phyloP scores from a whole-genome alignment of 176 grass and related monocot genomes.

The Aegilops speltoides region DNA sequence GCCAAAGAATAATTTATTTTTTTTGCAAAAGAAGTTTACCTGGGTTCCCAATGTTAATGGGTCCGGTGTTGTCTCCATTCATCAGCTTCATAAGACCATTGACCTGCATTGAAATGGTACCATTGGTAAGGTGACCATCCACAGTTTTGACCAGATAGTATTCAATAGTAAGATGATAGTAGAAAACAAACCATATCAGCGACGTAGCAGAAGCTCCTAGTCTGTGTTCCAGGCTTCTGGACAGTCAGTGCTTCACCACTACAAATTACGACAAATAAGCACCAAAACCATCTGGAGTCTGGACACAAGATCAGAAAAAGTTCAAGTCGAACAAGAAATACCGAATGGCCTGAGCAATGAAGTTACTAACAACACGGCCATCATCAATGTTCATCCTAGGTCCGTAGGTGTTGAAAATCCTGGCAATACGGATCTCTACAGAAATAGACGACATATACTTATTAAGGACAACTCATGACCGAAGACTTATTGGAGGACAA shows the following conservation, averaged over 20 bases:
- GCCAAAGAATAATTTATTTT: not conserved
- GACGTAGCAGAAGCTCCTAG: slow-evolving; percentile 98
- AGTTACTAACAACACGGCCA: slow-evolving; percentile 99
- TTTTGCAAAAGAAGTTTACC: slow-evolving; percentile 40
- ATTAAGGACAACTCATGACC: not conserved
- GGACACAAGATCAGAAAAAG: not conserved
- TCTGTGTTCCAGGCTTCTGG: slow-evolving; percentile 98
- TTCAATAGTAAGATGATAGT: not conserved
- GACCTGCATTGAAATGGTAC: slow-evolving; percentile 58
- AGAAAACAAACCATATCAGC: slow-evolving; percentile 77
- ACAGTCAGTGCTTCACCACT: slow-evolving; percentile 90
- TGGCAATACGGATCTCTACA: slow-evolving; percentile 96
- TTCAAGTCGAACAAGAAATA: slow-evolving; percentile 43
- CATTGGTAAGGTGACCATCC: slow-evolving; percentile 1
- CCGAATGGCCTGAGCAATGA: slow-evolving; percentile 99
- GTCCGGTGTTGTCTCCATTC: slow-evolving; percentile 93
- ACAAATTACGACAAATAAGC: slow-evolving; percentile 44
- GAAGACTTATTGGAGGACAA: not conserved
- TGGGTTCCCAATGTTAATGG: slow-evolving; percentile 96
- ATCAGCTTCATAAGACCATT: slow-evolving; percentile 99
- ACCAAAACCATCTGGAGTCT: slow-evolving; percentile 7
- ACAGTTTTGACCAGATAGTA: not conserved
- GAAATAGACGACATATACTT: slow-evolving; percentile 18
- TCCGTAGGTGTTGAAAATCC: slow-evolving; percentile 99
- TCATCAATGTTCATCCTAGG: slow-evolving; percentile 99